phyloP scores from a whole-genome alignment of 2,329 filamentous ascomycete species.

The Colletotrichum sp. region DNA sequence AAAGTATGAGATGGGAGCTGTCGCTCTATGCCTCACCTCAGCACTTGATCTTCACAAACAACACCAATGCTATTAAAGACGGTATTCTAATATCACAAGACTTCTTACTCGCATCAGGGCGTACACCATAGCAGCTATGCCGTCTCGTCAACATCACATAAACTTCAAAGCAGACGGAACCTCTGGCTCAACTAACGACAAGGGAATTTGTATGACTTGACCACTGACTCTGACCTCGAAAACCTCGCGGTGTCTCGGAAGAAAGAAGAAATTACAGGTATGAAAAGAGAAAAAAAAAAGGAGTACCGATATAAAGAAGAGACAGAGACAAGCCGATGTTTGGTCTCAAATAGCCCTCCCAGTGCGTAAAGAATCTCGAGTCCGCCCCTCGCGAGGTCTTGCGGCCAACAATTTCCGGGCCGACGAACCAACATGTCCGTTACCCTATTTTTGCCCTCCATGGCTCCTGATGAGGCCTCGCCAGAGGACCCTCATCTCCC shows the following conservation, averaged over 20 bases:
- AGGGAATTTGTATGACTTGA: slow-evolving; percentile 22
- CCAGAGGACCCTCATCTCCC: background rate
- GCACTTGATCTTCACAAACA: background rate
- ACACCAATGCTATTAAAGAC: slow-evolving; percentile 1
- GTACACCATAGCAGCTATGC: background rate
- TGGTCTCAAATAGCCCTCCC: slow-evolving; percentile 21
- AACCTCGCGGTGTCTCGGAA: slow-evolving; percentile 23
- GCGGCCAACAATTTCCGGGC: slow-evolving; percentile 8
- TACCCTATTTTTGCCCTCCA: background rate
- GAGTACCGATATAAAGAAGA: slow-evolving; percentile 23
- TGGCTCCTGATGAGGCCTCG: background rate
- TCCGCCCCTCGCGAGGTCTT: slow-evolving; percentile 18
- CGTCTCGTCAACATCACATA: slow-evolving; percentile 1
- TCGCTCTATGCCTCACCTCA: background rate
- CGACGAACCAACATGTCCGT: background rate
- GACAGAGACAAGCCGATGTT: slow-evolving; percentile 20
- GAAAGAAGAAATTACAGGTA: slow-evolving; percentile 23
- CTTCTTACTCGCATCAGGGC: background rate
- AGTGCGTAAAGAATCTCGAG: slow-evolving; percentile 23
- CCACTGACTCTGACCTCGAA: slow-evolving; percentile 21
- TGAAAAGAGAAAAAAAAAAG: slow-evolving; percentile 12
- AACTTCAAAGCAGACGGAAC: background rate
- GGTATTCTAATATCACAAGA: background rate
- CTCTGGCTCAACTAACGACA: slow-evolving; percentile 8
- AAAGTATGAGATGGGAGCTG: background rate